Percentiles rank a stretch among this genome's conserved stretches.
Evolutionary conservation across 2,329 filamentous ascomycete genomes (phyloP).

Genomic region (Laburnicola sp.): DNA sequence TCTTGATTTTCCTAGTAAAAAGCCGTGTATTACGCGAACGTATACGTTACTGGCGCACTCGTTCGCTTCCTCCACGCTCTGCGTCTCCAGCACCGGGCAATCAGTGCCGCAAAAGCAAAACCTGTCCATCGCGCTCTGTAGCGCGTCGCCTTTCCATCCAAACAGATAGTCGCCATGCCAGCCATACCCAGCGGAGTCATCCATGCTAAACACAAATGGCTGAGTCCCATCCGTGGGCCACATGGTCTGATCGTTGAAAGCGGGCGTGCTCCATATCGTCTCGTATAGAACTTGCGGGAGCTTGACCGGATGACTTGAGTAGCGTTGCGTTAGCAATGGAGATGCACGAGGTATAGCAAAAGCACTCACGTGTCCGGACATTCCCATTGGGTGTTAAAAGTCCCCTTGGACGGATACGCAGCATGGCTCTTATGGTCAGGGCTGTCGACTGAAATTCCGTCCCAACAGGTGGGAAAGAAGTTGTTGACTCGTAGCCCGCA

Average conservation of each 20-base stretch:
- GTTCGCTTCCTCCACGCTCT: constrained; percentile 21
- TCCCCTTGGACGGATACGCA: constrained; percentile 49
- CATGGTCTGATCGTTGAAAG: constrained; percentile 12
- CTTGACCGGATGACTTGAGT: constrained; percentile 11
- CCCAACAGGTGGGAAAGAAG: constrained; percentile 62
- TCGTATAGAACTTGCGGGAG: constrained; percentile 17
- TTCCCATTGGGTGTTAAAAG: constrained; percentile 6
- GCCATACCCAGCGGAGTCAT: constrained; percentile 10
- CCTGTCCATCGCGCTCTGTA: constrained; percentile 18
- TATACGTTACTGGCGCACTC: too few species aligned
- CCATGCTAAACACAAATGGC: constrained; percentile 18
- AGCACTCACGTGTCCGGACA: constrained; percentile 9
- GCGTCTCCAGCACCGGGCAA: constrained; percentile 17
- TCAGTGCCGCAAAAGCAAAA: constrained; percentile 9
- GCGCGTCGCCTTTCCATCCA: constrained; percentile 17
- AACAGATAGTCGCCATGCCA: constrained; percentile 18
- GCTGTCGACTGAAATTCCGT: constrained; percentile 50
- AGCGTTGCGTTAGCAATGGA: background rate
- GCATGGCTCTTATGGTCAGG: constrained; percentile 53
- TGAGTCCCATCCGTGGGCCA: constrained; percentile 15
- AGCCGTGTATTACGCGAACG: too few species aligned
- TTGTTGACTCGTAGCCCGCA: constrained; percentile 64
- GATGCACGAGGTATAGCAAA: background rate
- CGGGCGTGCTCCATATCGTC: constrained; percentile 15
- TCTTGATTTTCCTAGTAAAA: too few species aligned